These are phyloP conservation scores for Globisporangium camurandrum DNA, from an alignment of 352 stramenopile species.

Conservation along the genomic window DNA sequence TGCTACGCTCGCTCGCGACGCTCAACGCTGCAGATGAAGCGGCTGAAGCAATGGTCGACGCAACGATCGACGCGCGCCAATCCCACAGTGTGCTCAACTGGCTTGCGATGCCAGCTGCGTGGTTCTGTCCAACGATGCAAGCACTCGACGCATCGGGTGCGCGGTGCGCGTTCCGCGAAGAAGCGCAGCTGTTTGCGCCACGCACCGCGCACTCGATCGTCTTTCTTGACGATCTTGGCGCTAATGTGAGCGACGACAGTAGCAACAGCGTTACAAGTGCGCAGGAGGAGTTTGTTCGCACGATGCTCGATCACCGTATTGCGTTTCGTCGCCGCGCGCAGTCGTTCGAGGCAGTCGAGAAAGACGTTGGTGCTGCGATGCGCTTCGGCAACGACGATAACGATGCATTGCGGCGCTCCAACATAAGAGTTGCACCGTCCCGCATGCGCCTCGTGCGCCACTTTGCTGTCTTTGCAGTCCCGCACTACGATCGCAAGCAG, in stretches of 20 bases:
- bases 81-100: conserved; percentile 38
- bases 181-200: conserved; percentile 29
- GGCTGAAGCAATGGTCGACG: conserved; percentile 35
- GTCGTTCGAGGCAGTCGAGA: conserved; percentile 22
- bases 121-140: conserved; percentile 21
- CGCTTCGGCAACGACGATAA: conserved; percentile 6
- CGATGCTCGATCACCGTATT: conserved; percentile 38
- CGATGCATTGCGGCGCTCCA: background rate
- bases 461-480: conserved; percentile 38
- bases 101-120: conserved; percentile 27
- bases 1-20: conserved; percentile 29
- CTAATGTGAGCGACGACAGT: background rate
- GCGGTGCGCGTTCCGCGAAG: conserved; percentile 20
- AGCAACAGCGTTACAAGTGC: background rate
- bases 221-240: conserved; percentile 48
- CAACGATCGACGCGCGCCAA: conserved; percentile 33
- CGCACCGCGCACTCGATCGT: conserved; percentile 24
- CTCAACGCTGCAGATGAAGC: conserved; percentile 30
- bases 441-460: conserved; percentile 33
- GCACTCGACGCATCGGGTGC: background rate
- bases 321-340: conserved; percentile 23
- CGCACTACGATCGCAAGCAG: conserved; percentile 33
- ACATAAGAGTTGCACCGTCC: background rate
- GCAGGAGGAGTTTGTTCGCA: conserved; percentile 34
- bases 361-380: conserved; percentile 34